Conservation (phyloP, 768 basidiomycete species). For the Psilocybe sp. region DNA sequence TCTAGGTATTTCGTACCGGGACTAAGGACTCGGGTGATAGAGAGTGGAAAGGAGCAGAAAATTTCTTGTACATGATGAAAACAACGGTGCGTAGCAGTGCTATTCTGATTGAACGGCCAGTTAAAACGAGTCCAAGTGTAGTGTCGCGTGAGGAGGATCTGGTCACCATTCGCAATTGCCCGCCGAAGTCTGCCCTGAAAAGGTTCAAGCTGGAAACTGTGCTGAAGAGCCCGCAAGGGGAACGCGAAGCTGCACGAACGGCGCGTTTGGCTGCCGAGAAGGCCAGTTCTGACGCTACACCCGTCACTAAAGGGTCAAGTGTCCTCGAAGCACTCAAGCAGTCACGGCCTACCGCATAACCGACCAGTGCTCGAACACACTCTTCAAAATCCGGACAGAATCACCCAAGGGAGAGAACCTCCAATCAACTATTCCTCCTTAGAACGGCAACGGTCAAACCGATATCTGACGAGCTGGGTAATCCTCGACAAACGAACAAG, state of each 20-base stretch:
- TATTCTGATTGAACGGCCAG: slow-evolving; percentile 1
- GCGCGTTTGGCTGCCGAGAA: slow-evolving; percentile 19
- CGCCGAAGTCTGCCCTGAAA: slow-evolving; percentile 76
- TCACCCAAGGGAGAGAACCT: too few species aligned
- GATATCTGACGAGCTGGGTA: too few species aligned
- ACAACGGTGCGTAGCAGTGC: slow-evolving; percentile 50
- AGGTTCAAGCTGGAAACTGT: slow-evolving; percentile 70
- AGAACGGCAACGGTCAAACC: too few species aligned
- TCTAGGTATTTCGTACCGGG: background rate
- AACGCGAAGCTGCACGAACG: slow-evolving; percentile 41
- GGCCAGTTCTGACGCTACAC: slow-evolving; percentile 9
- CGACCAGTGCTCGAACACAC: background rate
- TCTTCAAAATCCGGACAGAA: background rate
- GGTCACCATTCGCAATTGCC: slow-evolving; percentile 79
- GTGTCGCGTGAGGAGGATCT: slow-evolving; percentile 66
- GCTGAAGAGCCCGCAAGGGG: slow-evolving; percentile 64
- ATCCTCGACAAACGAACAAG: too few species aligned
- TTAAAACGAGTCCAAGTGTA: slow-evolving; percentile 21
- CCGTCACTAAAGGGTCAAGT: slow-evolving; percentile 11
- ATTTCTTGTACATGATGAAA: slow-evolving; percentile 72
- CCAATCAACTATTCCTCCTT: too few species aligned
- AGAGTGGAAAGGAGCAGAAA: slow-evolving; percentile 75
- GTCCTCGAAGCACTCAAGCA: slow-evolving; percentile 12
- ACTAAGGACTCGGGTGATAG: slow-evolving; percentile 33
- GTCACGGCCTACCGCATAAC: slow-evolving; percentile 1